Conservation (phyloP, 1,139 yeast genomes). For the Candida buenavistaensis region DNA sequence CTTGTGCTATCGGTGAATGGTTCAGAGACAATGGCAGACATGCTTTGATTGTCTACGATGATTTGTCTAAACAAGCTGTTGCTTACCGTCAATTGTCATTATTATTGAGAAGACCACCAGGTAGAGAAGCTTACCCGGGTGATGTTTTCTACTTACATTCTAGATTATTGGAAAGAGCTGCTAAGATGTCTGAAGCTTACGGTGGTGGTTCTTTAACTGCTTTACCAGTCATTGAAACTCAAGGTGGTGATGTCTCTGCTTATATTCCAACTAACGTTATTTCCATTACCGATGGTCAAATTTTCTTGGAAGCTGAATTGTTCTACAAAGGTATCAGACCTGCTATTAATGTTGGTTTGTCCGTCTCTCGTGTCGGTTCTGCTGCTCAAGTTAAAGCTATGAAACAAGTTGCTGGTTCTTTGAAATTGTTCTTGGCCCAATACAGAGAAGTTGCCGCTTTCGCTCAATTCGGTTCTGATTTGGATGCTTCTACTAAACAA, state of each 20-base stretch:
- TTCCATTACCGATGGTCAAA: conserved; percentile 97
- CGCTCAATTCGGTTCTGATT: conserved; percentile 99
- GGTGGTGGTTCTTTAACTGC: conserved; percentile 97
- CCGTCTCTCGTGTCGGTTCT: conserved; percentile 99
- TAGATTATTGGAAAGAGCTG: conserved; percentile 95
- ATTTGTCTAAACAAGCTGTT: conserved; percentile 98
- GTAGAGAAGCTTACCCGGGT: conserved; percentile 98
- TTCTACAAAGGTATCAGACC: conserved; percentile 99
- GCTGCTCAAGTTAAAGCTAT: conserved; percentile 99
- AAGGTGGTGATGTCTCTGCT: conserved; percentile 99
- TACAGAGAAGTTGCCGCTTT: conserved; percentile 99
- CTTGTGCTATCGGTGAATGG: conserved; percentile 99
- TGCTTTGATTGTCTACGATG: conserved; percentile 96
- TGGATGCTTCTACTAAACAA: conserved; percentile 99
- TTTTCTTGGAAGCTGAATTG: conserved; percentile 98
- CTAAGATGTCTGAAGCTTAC: conserved; percentile 86
- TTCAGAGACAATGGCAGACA: conserved; percentile 99
- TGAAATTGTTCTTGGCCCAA: conserved; percentile 99
- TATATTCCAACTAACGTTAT: conserved; percentile 96
- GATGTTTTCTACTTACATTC: conserved; percentile 96
- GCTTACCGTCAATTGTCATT: conserved; percentile 99
- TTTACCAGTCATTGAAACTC: conserved; percentile 95
- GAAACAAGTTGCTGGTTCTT: conserved; percentile 99
- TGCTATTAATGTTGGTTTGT: conserved; percentile 99
- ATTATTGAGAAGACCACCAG: conserved; percentile 96